These are phyloP conservation scores for Xylaria sp. DNA, from an alignment of 2,329 filamentous ascomycete genomes.

Conservation along the genomic window DNA sequence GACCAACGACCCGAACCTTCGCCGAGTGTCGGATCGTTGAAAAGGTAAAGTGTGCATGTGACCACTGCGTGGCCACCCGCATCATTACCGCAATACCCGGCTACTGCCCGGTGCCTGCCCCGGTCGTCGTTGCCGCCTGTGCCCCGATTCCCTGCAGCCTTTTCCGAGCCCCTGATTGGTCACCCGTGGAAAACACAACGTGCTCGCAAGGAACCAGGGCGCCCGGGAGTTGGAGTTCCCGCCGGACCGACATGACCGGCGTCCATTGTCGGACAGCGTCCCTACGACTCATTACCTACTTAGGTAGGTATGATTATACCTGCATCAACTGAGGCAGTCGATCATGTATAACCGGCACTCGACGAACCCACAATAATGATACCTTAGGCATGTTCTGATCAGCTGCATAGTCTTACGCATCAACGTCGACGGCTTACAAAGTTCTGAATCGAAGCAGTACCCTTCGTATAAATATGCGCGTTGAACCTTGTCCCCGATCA, in stretches of 20 bases:
- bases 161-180: constrained; percentile 1
- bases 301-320: not conserved
- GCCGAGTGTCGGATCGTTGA: constrained; percentile 28
- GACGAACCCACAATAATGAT: not conserved
- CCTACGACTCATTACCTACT: not conserved
- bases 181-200: not conserved
- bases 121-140: no score
- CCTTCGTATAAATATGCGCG: not conserved
- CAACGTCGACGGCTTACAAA: not conserved
- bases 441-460: not conserved
- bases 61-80: not conserved
- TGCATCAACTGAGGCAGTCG: not conserved
- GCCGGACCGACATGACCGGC: constrained; percentile 2
- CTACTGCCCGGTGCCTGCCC: not conserved
- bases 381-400: no score
- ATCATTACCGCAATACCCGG: not conserved
- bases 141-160: not conserved
- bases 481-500: no score
- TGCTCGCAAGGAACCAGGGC: not conserved
- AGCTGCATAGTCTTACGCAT: not conserved
- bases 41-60: constrained; percentile 22
- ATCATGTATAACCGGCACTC: not conserved
- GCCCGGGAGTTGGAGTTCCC: not conserved
- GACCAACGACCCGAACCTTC: constrained; percentile 24
- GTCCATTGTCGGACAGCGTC: not conserved